phyloP scores from a whole-genome alignment of 2,329 filamentous ascomycete genomes.

The Xylaria digitata region DNA sequence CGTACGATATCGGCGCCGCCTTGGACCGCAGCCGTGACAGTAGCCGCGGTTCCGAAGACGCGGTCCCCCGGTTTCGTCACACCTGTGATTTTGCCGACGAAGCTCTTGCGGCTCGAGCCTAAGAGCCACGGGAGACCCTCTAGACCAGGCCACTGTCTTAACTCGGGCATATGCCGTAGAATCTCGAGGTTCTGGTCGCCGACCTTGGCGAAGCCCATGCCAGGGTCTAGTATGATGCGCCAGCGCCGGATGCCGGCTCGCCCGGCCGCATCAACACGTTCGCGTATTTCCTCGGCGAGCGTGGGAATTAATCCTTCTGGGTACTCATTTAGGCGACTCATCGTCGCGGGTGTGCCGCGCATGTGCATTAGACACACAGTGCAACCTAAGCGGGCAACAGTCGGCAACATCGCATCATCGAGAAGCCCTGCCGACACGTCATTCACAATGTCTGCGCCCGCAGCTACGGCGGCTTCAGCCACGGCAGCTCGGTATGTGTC shows the following conservation, averaged over 20 bases:
- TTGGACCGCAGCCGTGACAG: constrained; percentile 84
- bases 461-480: constrained; percentile 77
- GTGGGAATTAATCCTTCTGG: constrained; percentile 52
- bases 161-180: constrained; percentile 72
- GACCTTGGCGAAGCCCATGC: constrained; percentile 92
- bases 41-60: constrained; percentile 87
- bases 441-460: constrained; percentile 93
- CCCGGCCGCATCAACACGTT: constrained; percentile 78
- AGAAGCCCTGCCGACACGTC: constrained; percentile 87
- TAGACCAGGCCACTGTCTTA: constrained; percentile 73
- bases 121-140: constrained; percentile 86
- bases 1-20: constrained; percentile 92
- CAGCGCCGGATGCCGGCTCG: constrained; percentile 86
- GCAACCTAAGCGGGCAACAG: constrained; percentile 79
- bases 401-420: constrained; percentile 83
- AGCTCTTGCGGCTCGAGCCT: constrained; percentile 88
- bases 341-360: constrained; percentile 86
- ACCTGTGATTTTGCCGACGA: constrained; percentile 85
- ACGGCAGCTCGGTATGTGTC: constrained; percentile 93
- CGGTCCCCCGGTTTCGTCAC: constrained; percentile 76
- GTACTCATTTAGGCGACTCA: constrained; percentile 77
- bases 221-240: constrained; percentile 95
- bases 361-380: constrained; percentile 92
- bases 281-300: constrained; percentile 73
- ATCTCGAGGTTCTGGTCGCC: constrained; percentile 83